phyloP scores from a whole-genome alignment of 2,329 filamentous ascomycete genomes.

The Nothophoma quercina region DNA sequence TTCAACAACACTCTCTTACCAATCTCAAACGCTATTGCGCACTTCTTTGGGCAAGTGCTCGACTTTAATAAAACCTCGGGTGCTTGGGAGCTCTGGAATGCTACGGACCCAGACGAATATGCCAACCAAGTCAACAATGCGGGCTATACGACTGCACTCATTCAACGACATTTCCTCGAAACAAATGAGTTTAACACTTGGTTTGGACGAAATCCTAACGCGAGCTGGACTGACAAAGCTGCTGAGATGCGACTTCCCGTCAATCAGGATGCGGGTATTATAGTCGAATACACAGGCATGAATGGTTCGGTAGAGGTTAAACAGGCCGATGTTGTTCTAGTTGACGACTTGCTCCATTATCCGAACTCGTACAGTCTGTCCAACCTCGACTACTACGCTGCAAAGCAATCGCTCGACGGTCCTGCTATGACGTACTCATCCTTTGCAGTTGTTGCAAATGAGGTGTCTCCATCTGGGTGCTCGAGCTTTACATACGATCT shows the following conservation, averaged over 20 bases:
- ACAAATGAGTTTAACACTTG: slow-evolving; percentile 66
- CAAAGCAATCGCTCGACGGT: slow-evolving; percentile 71
- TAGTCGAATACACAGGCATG: slow-evolving; percentile 71
- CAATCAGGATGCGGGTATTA: slow-evolving; percentile 64
- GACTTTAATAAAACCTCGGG: slow-evolving; percentile 61
- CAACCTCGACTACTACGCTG: slow-evolving; percentile 74
- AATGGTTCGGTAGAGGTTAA: slow-evolving; percentile 72
- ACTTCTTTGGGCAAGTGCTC: slow-evolving; percentile 67
- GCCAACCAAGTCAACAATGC: slow-evolving; percentile 72
- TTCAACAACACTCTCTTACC: slow-evolving; percentile 67
- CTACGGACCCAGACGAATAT: slow-evolving; percentile 77
- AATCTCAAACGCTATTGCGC: slow-evolving; percentile 69
- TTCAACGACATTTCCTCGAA: slow-evolving; percentile 63
- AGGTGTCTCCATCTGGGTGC: slow-evolving; percentile 71
- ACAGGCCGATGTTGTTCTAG: slow-evolving; percentile 73
- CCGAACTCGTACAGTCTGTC: slow-evolving; percentile 62
- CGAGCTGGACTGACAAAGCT: slow-evolving; percentile 65
- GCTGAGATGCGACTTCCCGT: slow-evolving; percentile 64
- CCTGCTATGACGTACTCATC: slow-evolving; percentile 78
- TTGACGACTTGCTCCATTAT: slow-evolving; percentile 70
- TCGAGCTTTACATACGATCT: slow-evolving; percentile 73
- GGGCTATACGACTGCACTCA: slow-evolving; percentile 72
- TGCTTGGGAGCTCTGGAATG: slow-evolving; percentile 54
- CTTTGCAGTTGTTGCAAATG: slow-evolving; percentile 71
- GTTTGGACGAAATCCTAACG: slow-evolving; percentile 63